Conservation (phyloP, 2,329 filamentous ascomycete genomes). For the Tolypocladium sp. region DNA sequence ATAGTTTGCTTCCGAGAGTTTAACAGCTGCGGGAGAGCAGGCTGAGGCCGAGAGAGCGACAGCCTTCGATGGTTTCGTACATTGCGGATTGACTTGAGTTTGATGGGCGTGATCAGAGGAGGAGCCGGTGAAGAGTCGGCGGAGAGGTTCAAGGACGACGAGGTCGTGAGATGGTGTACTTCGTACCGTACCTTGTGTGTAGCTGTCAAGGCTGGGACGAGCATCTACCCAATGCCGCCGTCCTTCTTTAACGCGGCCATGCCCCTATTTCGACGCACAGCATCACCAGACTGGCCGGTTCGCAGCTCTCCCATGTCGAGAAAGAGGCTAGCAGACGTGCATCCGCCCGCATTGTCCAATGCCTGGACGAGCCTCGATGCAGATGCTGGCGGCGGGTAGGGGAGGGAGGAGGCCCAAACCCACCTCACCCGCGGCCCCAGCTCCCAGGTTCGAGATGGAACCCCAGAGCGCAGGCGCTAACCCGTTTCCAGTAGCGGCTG, state of each 20-base stretch:
- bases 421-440: not conserved
- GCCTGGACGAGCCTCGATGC: not conserved
- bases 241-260: not conserved
- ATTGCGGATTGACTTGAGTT: not conserved
- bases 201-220: too few species aligned
- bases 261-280: not conserved
- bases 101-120: not conserved
- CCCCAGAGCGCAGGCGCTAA: not conserved
- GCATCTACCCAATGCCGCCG: not conserved
- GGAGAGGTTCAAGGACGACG: not conserved
- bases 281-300: not conserved
- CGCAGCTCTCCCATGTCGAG: not conserved
- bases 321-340: not conserved
- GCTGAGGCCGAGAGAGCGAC: not conserved
- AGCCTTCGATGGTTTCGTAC: not conserved
- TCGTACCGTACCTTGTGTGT: too few species aligned
- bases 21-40: not conserved
- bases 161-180: not conserved
- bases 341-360: not conserved
- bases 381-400: not conserved
- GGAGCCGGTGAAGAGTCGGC: too few species aligned
- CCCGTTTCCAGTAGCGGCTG: slow-evolving; percentile 2
- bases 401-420: not conserved
- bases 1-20: not conserved
- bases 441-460: not conserved